A percentile compares a stretch with the other conserved stretches of the same genome.
Evolutionary conservation across 2,329 filamentous ascomycete genomes (phyloP).

Genomic region (Sporothrix humicola): DNA sequence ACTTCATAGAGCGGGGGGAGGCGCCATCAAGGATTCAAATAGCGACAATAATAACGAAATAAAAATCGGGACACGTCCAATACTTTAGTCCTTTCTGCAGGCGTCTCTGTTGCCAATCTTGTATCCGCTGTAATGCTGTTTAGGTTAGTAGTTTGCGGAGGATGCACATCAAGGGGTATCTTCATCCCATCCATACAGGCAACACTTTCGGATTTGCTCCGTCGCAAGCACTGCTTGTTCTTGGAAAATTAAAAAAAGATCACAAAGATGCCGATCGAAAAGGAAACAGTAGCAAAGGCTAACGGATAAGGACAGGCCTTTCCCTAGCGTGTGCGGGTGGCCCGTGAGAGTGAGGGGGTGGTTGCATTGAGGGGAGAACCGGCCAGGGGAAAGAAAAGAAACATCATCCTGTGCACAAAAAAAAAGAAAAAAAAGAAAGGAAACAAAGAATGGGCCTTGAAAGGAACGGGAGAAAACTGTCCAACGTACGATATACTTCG

Average conservation of each 20-base stretch:
- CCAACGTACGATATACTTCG: no score
- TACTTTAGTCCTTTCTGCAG: no score
- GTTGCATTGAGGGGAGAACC: not conserved
- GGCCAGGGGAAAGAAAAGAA: not conserved
- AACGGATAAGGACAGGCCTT: constrained; percentile 4
- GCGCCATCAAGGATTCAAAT: no score
- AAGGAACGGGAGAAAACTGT: no score
- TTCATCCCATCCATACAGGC: no score
- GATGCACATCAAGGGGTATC: no score
- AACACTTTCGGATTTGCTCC: not conserved
- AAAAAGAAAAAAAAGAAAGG: not conserved
- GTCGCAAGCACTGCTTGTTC: not conserved
- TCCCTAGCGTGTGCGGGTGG: not conserved
- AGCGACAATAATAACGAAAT: no score
- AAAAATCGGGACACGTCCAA: no score
- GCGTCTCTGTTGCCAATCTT: no score
- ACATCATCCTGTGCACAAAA: not conserved
- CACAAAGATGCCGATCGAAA: not conserved
- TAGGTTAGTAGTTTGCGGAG: not conserved
- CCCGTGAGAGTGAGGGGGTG: not conserved
- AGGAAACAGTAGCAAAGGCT: not conserved
- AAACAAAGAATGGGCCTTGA: not conserved
- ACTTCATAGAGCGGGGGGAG: no score
- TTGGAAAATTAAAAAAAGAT: not conserved
- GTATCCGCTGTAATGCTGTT: not conserved